Base-by-base conservation (phyloP, 192 early-diverging fungal species). In the Umbelopsis isabellina region DNA sequence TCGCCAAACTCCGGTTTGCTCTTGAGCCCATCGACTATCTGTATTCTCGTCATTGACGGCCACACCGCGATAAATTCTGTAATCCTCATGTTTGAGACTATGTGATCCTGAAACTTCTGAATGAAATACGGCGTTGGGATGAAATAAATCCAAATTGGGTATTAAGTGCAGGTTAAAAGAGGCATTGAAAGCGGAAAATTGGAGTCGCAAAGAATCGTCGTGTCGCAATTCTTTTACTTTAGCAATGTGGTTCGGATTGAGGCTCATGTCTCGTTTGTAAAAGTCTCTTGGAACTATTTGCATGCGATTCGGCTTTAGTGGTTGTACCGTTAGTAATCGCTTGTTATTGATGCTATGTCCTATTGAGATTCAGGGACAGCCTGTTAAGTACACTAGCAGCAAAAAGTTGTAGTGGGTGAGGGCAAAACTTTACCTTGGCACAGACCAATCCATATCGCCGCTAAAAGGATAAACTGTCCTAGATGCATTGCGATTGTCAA, bases 121-220 rank as follows among this genome's bases (percentile, higher is more conserved):
- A 33, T 73, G 73, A 58, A 79, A 69, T 16, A 70, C 82, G 3
- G 88, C 88, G 3, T 88, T 72, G 1, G 90, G 86, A 72, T 93
- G 90, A 51, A 93, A 72, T 46, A 93, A 68, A 71, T 91, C 90
- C 16, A 77, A 61, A 75, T 93, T 93, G 27, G 89, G 90, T 70
- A 87, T 84, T 23, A 93, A 77, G 47, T 91, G 70, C 47, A 93
- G 75, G 51, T 74, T 70, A 64, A 91, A 91, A 1, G 90, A 90
- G 23, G 80, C 82, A 73, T 91, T 90, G 81, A 80, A 91, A 23
- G 87, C 87, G 9, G 65, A 75, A 46, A 93, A 78, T 30, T 83
- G 71, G 3, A 91, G 46, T 46, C 87, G 83, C 49, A 90, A 75
- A 20, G 75, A 84, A 44, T 86, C 91, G 67, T 88, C 78, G 48